Evolutionary conservation across 225 moss, liverwort and hornwort species (phyloP).

Genomic region (Ulota crispa): DNA sequence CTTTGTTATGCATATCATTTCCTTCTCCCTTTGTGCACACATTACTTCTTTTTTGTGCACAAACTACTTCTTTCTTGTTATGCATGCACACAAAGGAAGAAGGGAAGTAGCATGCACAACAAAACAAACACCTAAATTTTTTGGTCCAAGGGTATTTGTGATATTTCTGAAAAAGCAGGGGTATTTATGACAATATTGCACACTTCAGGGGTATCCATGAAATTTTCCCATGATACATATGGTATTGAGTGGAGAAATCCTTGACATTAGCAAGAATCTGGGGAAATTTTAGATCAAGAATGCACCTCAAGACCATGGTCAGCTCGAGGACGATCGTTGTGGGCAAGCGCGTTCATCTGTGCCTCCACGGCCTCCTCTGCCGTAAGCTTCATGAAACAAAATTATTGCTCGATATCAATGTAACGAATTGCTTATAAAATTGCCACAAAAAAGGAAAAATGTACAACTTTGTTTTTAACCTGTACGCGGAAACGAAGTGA

Average conservation of each 20-base stretch:
- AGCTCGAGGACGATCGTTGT: constrained; percentile 61
- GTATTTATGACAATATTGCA: too few relatives aligned
- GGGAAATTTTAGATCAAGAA: neutral
- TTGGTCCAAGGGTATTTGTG: too few relatives aligned
- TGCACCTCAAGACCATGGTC: constrained; percentile 87
- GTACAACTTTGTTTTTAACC: neutral
- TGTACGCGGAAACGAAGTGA: neutral
- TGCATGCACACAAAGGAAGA: too few relatives aligned
- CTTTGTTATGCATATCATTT: too few relatives aligned
- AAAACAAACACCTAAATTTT: too few relatives aligned
- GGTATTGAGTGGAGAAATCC: neutral
- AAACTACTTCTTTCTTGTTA: too few relatives aligned
- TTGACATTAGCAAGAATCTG: neutral
- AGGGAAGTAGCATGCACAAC: too few relatives aligned
- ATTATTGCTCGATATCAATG: constrained; percentile 12
- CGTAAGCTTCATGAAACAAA: constrained; percentile 45
- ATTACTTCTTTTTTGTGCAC: too few relatives aligned
- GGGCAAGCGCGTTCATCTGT: constrained; percentile 70
- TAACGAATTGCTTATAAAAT: neutral
- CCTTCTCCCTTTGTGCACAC: too few relatives aligned
- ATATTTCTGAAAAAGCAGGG: too few relatives aligned
- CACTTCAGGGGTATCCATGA: too few relatives aligned
- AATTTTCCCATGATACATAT: too few relatives aligned
- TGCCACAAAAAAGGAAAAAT: neutral
- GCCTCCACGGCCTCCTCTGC: constrained; percentile 64